Evolutionary conservation across 2,329 filamentous ascomycete genomes (phyloP).

Genomic region (Colletotrichum higginsianum): DNA sequence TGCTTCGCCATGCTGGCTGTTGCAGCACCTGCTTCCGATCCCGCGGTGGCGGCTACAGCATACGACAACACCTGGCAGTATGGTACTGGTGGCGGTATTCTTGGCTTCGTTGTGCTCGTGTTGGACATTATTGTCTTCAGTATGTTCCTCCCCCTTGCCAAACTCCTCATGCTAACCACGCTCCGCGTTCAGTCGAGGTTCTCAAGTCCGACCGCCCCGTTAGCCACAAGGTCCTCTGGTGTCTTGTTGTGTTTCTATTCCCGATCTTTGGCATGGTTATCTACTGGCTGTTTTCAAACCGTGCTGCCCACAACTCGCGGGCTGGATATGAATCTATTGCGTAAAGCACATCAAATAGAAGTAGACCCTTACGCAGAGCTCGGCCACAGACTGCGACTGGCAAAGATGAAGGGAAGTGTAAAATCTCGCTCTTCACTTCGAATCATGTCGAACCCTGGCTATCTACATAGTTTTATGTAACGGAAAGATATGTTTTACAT

Average conservation of each 20-base stretch:
- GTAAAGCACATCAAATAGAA: constrained; percentile 26
- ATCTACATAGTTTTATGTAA: no score
- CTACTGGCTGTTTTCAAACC: constrained; percentile 77
- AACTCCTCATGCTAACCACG: constrained; percentile 15
- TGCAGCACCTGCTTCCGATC: constrained; percentile 65
- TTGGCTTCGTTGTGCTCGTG: constrained; percentile 73
- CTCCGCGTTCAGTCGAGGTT: constrained; percentile 69
- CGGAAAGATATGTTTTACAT: neutral
- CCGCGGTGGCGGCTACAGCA: constrained; percentile 57
- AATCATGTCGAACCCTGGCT: no score
- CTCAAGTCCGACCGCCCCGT: constrained; percentile 74
- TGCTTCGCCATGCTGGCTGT: constrained; percentile 64
- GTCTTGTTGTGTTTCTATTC: constrained; percentile 75
- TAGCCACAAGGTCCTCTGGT: constrained; percentile 73
- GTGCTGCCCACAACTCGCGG: constrained; percentile 66
- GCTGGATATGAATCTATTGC: constrained; percentile 68
- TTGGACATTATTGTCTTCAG: constrained; percentile 75
- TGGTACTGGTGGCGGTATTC: constrained; percentile 72
- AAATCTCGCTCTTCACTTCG: no score
- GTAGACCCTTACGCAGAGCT: neutral
- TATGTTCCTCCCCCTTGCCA: constrained; percentile 54
- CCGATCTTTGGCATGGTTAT: constrained; percentile 73
- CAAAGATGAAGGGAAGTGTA: no score
- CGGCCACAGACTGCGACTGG: no score
- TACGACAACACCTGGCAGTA: constrained; percentile 67